Evolutionary conservation across 1,284 basidiomycete species (phyloP).

Genomic region (Boletus albobrunnescens): DNA sequence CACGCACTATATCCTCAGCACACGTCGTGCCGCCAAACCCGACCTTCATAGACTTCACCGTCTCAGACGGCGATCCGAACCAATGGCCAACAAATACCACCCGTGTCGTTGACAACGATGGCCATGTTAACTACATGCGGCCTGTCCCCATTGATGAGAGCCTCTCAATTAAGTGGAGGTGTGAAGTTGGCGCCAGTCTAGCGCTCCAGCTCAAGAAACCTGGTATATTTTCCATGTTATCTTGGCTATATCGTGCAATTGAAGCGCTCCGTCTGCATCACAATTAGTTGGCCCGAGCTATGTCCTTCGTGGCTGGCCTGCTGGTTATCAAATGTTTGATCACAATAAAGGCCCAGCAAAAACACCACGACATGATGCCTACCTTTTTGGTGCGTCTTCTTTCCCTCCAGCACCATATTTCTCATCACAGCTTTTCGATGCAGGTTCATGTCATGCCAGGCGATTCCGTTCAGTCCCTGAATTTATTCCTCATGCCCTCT

Average conservation of each 20-base stretch:
- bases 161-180: conserved; percentile 57
- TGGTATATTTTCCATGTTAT: conserved; percentile 35
- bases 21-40: conserved; percentile 48
- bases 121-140: conserved; percentile 68
- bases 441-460: conserved; percentile 42
- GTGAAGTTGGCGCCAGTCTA: conserved; percentile 50
- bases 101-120: conserved; percentile 49
- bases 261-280: not conserved
- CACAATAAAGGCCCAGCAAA: conserved; percentile 61
- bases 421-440: not conserved
- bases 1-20: conserved; percentile 32
- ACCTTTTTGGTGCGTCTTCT: conserved; percentile 60
- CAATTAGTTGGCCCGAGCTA: conserved; percentile 50
- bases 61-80: conserved; percentile 53
- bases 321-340: conserved; percentile 66
- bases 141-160: conserved; percentile 47
- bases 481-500: conserved; percentile 76
- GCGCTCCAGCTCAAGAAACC: conserved; percentile 49
- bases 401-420: not conserved
- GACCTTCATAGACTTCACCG: conserved; percentile 52
- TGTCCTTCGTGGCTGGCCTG: conserved; percentile 61
- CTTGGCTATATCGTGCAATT: not conserved
- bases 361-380: conserved; percentile 66
- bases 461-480: conserved; percentile 77
- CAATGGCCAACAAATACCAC: conserved; percentile 57